Percentiles rank a stretch among this genome's conserved stretches.
Conservation (phyloP, 129 eudicot genomes). For the Sambucus nigra region DNA sequence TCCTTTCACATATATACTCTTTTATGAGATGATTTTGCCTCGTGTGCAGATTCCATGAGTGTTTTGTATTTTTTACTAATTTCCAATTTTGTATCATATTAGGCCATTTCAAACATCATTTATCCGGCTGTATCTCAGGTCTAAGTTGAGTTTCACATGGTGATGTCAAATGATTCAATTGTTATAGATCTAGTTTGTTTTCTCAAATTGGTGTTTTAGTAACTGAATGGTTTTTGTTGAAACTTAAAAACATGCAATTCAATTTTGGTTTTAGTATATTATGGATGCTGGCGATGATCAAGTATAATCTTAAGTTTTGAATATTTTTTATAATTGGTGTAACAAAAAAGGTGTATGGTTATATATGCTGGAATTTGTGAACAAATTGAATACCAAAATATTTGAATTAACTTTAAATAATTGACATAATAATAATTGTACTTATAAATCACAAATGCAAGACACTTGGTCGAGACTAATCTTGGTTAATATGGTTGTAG, state of each 20-base stretch:
- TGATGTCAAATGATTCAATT: background rate
- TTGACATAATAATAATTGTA: too few relatives aligned
- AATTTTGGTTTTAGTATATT: background rate
- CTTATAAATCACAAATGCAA: too few relatives aligned
- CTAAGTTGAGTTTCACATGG: background rate
- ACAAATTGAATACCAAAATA: too few relatives aligned
- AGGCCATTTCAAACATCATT: background rate
- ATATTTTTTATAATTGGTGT: background rate
- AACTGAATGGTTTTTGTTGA: background rate
- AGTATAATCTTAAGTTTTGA: too few relatives aligned
- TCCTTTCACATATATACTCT: conserved; percentile 4
- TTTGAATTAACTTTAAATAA: too few relatives aligned
- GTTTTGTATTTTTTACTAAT: too few relatives aligned
- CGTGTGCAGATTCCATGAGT: background rate
- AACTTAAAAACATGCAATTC: background rate
- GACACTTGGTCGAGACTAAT: too few relatives aligned
- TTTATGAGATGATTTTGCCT: background rate
- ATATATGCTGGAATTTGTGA: too few relatives aligned
- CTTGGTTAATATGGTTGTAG: too few relatives aligned
- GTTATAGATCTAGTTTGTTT: background rate
- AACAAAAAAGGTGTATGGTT: too few relatives aligned
- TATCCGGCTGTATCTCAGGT: background rate
- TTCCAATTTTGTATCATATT: background rate
- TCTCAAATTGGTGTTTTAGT: background rate
- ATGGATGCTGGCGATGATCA: too few relatives aligned